These are phyloP conservation scores for Geoglossum cookeanum DNA, from an alignment of 2,329 filamentous ascomycete genomes.

Conservation along the genomic window DNA sequence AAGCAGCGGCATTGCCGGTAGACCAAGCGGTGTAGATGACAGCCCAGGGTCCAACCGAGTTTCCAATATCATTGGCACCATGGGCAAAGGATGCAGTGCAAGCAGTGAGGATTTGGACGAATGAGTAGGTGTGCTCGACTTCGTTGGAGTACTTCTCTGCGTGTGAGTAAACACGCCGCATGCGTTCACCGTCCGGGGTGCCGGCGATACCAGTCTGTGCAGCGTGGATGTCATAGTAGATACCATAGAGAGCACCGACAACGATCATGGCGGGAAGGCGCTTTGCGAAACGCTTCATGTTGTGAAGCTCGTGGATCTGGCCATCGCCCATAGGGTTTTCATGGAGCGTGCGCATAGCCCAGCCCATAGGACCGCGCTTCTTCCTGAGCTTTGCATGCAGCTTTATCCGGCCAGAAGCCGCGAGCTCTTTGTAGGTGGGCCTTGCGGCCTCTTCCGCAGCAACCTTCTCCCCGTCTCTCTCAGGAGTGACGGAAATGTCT, in stretches of 20 bases:
- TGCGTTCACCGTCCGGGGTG: conserved; percentile 53
- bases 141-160: conserved; percentile 50
- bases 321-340: conserved; percentile 55
- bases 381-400: conserved; percentile 45
- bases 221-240: conserved; percentile 64
- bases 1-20: conserved; percentile 38
- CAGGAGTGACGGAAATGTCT: conserved; percentile 10
- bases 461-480: conserved; percentile 20
- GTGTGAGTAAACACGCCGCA: conserved; percentile 45
- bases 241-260: conserved; percentile 47
- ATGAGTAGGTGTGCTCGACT: conserved; percentile 41
- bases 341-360: conserved; percentile 62
- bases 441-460: conserved; percentile 30
- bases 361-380: conserved; percentile 50
- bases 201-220: conserved; percentile 51
- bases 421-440: conserved; percentile 40
- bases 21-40: conserved; percentile 50
- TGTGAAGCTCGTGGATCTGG: conserved; percentile 53
- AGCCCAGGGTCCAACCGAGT: conserved; percentile 50
- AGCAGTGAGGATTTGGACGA: conserved; percentile 34
- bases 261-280: conserved; percentile 51
- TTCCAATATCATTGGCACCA: conserved; percentile 60
- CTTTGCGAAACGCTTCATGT: conserved; percentile 42
- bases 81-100: conserved; percentile 35
- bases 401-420: conserved; percentile 34